These are phyloP conservation scores for Pogostemon cablin DNA, from an alignment of 257 asterid species.

Conservation along the genomic window DNA sequence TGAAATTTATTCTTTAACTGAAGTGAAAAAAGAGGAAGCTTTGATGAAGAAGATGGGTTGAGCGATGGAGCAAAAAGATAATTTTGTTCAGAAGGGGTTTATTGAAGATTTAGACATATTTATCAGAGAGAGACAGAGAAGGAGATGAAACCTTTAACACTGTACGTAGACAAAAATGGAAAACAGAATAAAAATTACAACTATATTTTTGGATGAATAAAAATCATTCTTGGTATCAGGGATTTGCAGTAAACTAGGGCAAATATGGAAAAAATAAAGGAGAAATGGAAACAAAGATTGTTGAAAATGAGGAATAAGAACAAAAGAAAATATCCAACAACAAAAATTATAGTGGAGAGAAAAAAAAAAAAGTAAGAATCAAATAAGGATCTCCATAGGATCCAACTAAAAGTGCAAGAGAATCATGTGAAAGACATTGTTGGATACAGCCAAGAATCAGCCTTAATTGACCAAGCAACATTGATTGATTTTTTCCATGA, in stretches of 20 bases:
- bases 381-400: conserved; percentile 25
- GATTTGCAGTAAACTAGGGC: conserved; percentile 24
- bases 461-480: conserved; percentile 38
- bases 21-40: conserved; percentile 23
- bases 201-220: neutral
- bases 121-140: neutral
- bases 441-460: conserved; percentile 35
- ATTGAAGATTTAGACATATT: conserved; percentile 25
- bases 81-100: conserved; percentile 27
- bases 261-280: neutral
- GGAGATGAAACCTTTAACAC: conserved; percentile 24
- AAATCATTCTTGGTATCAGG: conserved; percentile 26
- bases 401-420: conserved; percentile 43
- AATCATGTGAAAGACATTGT: conserved; percentile 45
- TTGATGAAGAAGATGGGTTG: conserved; percentile 42
- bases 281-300: neutral
- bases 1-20: conserved; percentile 42
- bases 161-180: conserved; percentile 23
- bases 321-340: neutral
- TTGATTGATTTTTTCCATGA: conserved; percentile 28
- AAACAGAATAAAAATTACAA: neutral
- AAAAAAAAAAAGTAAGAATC: conserved; percentile 20
- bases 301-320: neutral
- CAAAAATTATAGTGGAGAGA: neutral
- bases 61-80: conserved; percentile 35